Evolutionary conservation across 228 moss, liverwort and hornwort genomes (phyloP), one percentile per base, ranked within the genome.

Genomic region (Sphagnum magellanicum): DNA sequence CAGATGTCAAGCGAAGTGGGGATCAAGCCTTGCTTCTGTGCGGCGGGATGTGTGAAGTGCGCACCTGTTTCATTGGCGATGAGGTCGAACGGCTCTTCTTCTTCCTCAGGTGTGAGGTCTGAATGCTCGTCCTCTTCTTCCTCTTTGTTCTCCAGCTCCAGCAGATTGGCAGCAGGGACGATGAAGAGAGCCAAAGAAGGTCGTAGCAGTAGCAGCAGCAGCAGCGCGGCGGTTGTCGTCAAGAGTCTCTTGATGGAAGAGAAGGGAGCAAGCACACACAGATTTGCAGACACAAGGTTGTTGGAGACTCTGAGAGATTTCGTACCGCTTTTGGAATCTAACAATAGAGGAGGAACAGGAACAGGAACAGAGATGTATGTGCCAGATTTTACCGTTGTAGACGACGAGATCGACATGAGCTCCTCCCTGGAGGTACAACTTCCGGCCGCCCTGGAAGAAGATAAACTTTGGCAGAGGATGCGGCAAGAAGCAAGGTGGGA

Each of bases 401-500:
- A 71, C 15, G 69, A 77, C 12, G 60, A 59, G 8, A 64, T 66
- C 10, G 76, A 68, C 49, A 10, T 79, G 15, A 67, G 50, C 46
- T 70, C 68, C 3, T 68, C 69, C 50, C 73, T 74, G 50, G 80
- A 86, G 49, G 32, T 32, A 32, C 32, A 32, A 32, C 64, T 77
- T 15, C 82, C 85, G 5, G 74, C 77, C 0, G 32, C 79, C 62
- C 49, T 9, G 47, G 77, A 78, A 63, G 80, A 77, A 50, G 86
- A 82, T 70, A 71, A 74, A 49, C 72, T 86, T 5, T 86, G 86
- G 86, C 66, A 79, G 53, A 75, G 64, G 71, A 82, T 86, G 80
- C 66, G 82, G 48, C 79, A 83, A 70, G 86, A 86, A 63, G 80
- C 86, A 12, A 82, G 86, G 59, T 77, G 74, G 80, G 86, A 86